Evolutionary conservation across 2,329 filamentous ascomycete species (phyloP).

Genomic region (Calonectria montana): DNA sequence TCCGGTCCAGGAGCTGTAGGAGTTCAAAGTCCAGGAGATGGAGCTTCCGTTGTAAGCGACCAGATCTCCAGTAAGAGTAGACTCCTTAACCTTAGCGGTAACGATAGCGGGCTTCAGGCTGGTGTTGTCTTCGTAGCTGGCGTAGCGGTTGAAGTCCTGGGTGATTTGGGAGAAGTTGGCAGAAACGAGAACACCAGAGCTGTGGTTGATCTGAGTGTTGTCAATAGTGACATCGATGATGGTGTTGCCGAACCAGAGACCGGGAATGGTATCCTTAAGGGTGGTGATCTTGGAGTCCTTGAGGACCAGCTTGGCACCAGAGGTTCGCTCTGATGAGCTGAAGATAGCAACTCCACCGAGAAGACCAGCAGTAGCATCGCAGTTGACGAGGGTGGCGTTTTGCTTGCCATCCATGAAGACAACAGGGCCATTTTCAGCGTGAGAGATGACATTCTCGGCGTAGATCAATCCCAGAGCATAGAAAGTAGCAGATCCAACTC

Average conservation of each 20-base stretch:
- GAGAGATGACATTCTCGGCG: slow-evolving; percentile 22
- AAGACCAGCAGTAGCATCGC: slow-evolving; percentile 18
- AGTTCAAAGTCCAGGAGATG: slow-evolving; percentile 13
- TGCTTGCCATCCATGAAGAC: slow-evolving; percentile 18
- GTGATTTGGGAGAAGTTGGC: slow-evolving; percentile 23
- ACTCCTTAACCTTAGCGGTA: slow-evolving; percentile 15
- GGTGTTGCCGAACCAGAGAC: slow-evolving; percentile 21
- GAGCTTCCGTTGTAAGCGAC: slow-evolving; percentile 22
- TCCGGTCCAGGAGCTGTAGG: slow-evolving; percentile 17
- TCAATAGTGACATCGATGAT: slow-evolving; percentile 14
- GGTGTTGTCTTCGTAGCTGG: slow-evolving; percentile 20
- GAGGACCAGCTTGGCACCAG: slow-evolving; percentile 9
- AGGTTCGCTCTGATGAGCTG: slow-evolving; percentile 5
- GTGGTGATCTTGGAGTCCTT: slow-evolving; percentile 23
- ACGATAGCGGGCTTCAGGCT: slow-evolving; percentile 14
- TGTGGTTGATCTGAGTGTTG: slow-evolving; percentile 18
- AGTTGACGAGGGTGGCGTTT: slow-evolving; percentile 19
- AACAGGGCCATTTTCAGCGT: slow-evolving; percentile 14
- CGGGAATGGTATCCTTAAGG: slow-evolving; percentile 8
- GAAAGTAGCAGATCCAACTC: slow-evolving; percentile 19
- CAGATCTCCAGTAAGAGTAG: slow-evolving; percentile 2
- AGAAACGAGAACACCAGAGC: slow-evolving; percentile 14
- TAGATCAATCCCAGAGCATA: slow-evolving; percentile 21
- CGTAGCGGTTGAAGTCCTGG: slow-evolving; percentile 20
- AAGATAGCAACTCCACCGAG: slow-evolving; percentile 23